Percentiles rank a stretch among this genome's conserved stretches.
These are phyloP conservation scores for Leccinum obscurum DNA, from an alignment of 768 basidiomycete genomes.

Conservation along the genomic window DNA sequence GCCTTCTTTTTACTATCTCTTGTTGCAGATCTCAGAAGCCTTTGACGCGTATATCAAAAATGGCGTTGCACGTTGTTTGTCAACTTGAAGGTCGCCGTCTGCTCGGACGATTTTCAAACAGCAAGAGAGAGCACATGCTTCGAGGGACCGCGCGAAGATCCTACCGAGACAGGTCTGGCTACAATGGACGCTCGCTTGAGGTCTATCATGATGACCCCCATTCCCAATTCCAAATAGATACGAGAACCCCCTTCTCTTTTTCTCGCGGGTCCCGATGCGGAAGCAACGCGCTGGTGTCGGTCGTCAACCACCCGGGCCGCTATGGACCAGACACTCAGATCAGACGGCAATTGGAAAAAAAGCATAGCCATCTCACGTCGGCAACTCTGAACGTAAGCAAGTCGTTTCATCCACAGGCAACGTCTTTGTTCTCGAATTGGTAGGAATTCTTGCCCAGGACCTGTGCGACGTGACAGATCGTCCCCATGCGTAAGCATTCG, in stretches of 20 bases:
- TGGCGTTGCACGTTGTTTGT: neutral
- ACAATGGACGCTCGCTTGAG: neutral
- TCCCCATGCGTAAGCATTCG: neutral
- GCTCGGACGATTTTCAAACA: neutral
- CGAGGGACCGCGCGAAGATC: neutral
- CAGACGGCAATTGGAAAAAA: neutral
- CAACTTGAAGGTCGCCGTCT: neutral
- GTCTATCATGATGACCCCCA: neutral
- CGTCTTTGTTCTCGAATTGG: constrained; percentile 1
- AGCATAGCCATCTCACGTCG: neutral
- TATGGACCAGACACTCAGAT: neutral
- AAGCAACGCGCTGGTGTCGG: neutral
- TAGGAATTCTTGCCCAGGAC: neutral
- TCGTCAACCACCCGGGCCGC: neutral
- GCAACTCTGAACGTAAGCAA: neutral
- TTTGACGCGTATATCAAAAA: neutral
- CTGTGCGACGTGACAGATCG: neutral
- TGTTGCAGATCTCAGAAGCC: neutral
- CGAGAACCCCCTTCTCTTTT: neutral
- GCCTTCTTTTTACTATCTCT: neutral
- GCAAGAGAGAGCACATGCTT: neutral
- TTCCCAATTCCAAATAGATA: neutral
- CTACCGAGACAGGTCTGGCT: neutral
- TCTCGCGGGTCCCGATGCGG: neutral
- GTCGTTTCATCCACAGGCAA: neutral